A percentile compares a stretch with the other conserved stretches of the same genome.
Conservation (phyloP, 2,329 filamentous ascomycete species). For the Xylaria arbuscula region DNA sequence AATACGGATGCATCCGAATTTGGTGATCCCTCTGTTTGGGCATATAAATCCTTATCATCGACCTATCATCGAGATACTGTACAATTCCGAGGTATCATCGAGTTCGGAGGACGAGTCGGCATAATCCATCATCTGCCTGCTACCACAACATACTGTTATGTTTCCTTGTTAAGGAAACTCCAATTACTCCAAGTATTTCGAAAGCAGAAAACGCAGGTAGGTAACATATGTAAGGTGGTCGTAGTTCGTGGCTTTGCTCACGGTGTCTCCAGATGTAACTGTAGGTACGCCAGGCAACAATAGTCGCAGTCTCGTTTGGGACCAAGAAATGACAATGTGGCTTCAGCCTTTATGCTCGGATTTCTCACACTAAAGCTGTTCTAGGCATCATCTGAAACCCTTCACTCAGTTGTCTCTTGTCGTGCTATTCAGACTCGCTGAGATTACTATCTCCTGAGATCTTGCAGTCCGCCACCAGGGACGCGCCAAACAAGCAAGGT, state of each 20-base stretch:
- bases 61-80: neutral
- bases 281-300: neutral
- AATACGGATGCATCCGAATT: constrained; percentile 9
- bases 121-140: neutral
- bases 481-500: neutral
- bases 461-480: neutral
- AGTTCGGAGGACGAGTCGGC: constrained; percentile 2
- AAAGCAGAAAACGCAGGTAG: neutral
- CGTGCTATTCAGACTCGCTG: neutral
- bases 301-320: constrained; percentile 20
- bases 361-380: constrained; percentile 15
- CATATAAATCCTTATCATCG: neutral
- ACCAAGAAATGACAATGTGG: constrained; percentile 16
- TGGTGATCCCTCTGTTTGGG: neutral
- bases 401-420: neutral
- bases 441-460: neutral
- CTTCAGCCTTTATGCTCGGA: constrained; percentile 1
- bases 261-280: constrained; percentile 7
- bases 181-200: neutral
- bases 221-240: constrained; percentile 3
- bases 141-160: neutral
- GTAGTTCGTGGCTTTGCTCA: constrained; percentile 10
- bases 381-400: neutral
- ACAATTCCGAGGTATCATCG: neutral
- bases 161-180: neutral